Percentiles rank a stretch among this genome's conserved stretches.
phyloP scores from a whole-genome alignment of 2,329 filamentous ascomycete genomes.

The Nothopassalora personata region DNA sequence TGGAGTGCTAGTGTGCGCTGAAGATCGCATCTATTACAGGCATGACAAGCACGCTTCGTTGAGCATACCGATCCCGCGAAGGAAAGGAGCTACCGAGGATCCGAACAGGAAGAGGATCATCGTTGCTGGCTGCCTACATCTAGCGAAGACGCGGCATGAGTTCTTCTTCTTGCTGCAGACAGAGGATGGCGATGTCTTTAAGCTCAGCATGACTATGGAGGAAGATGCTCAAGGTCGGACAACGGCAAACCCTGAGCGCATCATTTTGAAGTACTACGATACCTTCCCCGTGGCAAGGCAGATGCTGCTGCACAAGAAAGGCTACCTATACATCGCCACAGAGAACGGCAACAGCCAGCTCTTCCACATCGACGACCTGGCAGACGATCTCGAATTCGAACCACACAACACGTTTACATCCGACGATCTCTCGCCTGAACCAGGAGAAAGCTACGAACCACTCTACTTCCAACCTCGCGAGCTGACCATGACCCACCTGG shows the following conservation, averaged over 20 bases:
- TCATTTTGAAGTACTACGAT: conserved; percentile 97
- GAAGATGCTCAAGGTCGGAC: conserved; percentile 72
- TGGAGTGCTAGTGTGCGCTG: conserved; percentile 88
- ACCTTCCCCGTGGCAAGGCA: conserved; percentile 84
- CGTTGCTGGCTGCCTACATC: conserved; percentile 92
- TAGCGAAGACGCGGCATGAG: conserved; percentile 70
- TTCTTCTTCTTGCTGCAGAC: conserved; percentile 97
- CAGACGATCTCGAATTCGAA: conserved; percentile 82
- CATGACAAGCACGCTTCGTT: conserved; percentile 91
- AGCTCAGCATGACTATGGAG: conserved; percentile 86
- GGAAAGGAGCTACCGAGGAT: conserved; percentile 84
- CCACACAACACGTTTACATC: conserved; percentile 49
- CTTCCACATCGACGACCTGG: conserved; percentile 95
- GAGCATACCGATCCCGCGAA: conserved; percentile 79
- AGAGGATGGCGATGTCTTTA: conserved; percentile 97
- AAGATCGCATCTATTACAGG: conserved; percentile 94
- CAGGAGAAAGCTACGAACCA: conserved; percentile 64
- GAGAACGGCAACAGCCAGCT: conserved; percentile 92
- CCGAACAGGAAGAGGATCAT: conserved; percentile 84
- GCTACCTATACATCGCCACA: conserved; percentile 86
- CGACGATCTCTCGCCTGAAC: conserved; percentile 64
- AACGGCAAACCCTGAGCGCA: conserved; percentile 71
- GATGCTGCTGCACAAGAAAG: conserved; percentile 89
- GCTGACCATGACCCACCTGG: conserved; percentile 63
- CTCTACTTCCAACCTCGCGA: conserved; percentile 77